phyloP scores from a whole-genome alignment of 441 rosid genomes.

The Bruguiera hainesii region DNA sequence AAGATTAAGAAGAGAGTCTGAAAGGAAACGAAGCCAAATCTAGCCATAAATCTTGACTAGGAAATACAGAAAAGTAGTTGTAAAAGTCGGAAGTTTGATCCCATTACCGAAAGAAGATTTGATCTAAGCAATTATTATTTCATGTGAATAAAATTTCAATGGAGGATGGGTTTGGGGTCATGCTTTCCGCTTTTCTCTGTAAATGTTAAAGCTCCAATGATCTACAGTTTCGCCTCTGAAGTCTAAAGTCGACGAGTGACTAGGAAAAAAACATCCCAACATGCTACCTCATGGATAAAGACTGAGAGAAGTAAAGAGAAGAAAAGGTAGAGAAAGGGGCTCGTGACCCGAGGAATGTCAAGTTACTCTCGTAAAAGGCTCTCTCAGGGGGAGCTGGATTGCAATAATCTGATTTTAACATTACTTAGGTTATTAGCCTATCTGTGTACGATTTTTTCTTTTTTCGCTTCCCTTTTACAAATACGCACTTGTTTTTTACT shows the following conservation, averaged over 20 bases:
- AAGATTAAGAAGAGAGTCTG: background rate
- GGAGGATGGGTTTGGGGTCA: conserved; percentile 22
- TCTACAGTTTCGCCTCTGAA: conserved; percentile 26
- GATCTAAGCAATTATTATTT: conserved; percentile 26
- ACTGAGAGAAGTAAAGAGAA: conserved; percentile 1
- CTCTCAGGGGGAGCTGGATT: no score
- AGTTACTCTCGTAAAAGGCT: background rate
- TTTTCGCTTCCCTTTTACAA: no score
- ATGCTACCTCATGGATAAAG: conserved; percentile 28
- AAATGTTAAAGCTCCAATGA: conserved; percentile 38
- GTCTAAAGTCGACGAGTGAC: conserved; percentile 47
- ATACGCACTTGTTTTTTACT: no score
- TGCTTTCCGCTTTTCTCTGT: conserved; percentile 26
- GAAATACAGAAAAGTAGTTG: background rate
- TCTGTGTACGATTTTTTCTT: no score
- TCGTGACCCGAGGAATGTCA: conserved; percentile 31
- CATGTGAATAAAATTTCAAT: conserved; percentile 22
- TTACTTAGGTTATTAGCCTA: no score
- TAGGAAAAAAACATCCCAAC: conserved; percentile 34
- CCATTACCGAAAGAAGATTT: conserved; percentile 24
- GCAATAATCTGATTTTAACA: no score
- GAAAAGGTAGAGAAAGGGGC: conserved; percentile 13
- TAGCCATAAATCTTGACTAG: conserved; percentile 1
- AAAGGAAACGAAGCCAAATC: background rate
- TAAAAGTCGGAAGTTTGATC: conserved; percentile 21